Conservation (phyloP, 1,284 basidiomycete species). For the Ustilago hordei region DNA sequence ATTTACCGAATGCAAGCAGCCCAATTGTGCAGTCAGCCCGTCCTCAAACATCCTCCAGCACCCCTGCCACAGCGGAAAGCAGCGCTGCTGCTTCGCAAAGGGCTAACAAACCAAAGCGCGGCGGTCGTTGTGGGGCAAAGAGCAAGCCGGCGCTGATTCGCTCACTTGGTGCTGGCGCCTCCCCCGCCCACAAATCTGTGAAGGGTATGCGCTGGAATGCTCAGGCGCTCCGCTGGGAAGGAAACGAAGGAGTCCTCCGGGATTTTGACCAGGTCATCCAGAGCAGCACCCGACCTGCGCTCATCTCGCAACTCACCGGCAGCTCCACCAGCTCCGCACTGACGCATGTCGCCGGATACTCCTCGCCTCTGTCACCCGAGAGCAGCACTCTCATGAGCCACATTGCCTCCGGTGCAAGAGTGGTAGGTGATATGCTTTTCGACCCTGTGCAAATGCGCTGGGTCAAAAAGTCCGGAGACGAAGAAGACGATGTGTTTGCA, state of each 20-base stretch:
- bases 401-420: conserved; percentile 73
- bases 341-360: conserved; percentile 27
- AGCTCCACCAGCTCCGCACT: conserved; percentile 44
- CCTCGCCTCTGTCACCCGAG: conserved; percentile 33
- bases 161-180: conserved; percentile 45
- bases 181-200: conserved; percentile 40
- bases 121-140: conserved; percentile 71
- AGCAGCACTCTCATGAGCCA: conserved; percentile 38
- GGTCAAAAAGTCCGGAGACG: conserved; percentile 82
- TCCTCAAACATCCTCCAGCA: conserved; percentile 10
- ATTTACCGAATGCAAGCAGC: conserved; percentile 79
- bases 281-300: conserved; percentile 88
- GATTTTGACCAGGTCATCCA: conserved; percentile 87
- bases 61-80: not conserved
- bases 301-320: conserved; percentile 74
- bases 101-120: conserved; percentile 21
- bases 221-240: conserved; percentile 88
- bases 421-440: conserved; percentile 97
- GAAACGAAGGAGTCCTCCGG: conserved; percentile 87
- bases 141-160: conserved; percentile 54
- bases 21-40: conserved; percentile 19
- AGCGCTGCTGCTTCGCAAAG: not conserved
- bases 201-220: conserved; percentile 96
- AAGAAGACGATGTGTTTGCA: conserved; percentile 73
- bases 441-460: conserved; percentile 93